Percentiles rank a stretch among this genome's conserved stretches.
phyloP scores from a whole-genome alignment of 2,329 filamentous ascomycete species.

The Neofusicoccum laricinum region DNA sequence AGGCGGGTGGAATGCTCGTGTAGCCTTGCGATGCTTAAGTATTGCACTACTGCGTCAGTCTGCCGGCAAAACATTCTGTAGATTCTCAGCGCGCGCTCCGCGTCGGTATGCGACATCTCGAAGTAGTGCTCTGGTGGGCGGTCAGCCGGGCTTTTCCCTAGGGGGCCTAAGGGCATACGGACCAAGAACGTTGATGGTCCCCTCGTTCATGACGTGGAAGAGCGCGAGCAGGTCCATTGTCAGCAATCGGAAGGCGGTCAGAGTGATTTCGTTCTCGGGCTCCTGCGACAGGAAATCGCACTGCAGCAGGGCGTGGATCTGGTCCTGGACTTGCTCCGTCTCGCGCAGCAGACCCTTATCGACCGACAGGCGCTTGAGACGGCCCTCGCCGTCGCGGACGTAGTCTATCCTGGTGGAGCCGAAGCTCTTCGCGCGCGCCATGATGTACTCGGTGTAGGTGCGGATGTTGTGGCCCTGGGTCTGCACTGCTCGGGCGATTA shows the following conservation, averaged over 20 bases:
- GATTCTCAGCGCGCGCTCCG: slow-evolving; percentile 84
- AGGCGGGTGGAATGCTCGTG: slow-evolving; percentile 90
- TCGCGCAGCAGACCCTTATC: slow-evolving; percentile 91
- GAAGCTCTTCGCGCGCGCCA: slow-evolving; percentile 77
- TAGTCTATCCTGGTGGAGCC: slow-evolving; percentile 85
- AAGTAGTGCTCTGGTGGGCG: slow-evolving; percentile 78
- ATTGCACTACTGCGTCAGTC: slow-evolving; percentile 89
- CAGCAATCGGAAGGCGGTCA: slow-evolving; percentile 87
- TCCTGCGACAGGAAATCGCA: slow-evolving; percentile 89
- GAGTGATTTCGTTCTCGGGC: slow-evolving; percentile 91
- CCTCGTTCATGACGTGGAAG: slow-evolving; percentile 95
- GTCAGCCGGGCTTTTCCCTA: slow-evolving; percentile 21
- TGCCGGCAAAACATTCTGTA: slow-evolving; percentile 90
- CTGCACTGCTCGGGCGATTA: slow-evolving; percentile 62
- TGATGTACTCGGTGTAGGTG: slow-evolving; percentile 83
- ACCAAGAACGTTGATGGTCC: slow-evolving; percentile 95
- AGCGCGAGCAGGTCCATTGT: slow-evolving; percentile 85
- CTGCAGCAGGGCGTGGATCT: slow-evolving; percentile 79
- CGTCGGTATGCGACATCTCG: slow-evolving; percentile 93
- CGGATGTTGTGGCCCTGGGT: slow-evolving; percentile 93
- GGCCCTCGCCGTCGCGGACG: slow-evolving; percentile 76
- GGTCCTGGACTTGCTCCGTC: slow-evolving; percentile 84
- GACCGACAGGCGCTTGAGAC: slow-evolving; percentile 79
- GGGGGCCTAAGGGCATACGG: slow-evolving; percentile 31
- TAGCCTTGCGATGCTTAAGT: slow-evolving; percentile 79